phyloP scores from a whole-genome alignment of 148 eudicot species.

The Chenopodium formosanum region DNA sequence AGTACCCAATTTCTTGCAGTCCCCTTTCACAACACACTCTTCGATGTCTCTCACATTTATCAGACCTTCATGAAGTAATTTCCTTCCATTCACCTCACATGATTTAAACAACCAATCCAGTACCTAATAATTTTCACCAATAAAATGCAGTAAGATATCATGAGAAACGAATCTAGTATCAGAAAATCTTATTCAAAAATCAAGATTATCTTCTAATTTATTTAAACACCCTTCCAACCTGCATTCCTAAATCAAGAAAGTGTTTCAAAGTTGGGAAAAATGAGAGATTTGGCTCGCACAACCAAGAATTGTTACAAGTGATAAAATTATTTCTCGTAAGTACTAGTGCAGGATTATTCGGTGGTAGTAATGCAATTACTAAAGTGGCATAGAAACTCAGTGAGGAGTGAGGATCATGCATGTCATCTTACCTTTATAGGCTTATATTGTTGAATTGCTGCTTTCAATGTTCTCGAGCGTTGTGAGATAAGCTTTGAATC shows the following conservation, averaged over 20 bases:
- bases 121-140: conserved; percentile 38
- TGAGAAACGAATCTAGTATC: neutral
- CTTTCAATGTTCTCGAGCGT: conserved; percentile 69
- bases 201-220: neutral
- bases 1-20: conserved; percentile 63
- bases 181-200: neutral
- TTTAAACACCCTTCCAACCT: too few relatives aligned
- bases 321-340: neutral
- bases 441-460: conserved; percentile 53
- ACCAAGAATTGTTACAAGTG: neutral
- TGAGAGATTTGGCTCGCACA: neutral
- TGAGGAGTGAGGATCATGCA: neutral
- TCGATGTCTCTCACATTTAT: conserved; percentile 71
- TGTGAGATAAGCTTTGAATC: conserved; percentile 54
- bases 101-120: conserved; percentile 93
- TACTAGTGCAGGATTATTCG: neutral
- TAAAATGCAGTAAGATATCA: neutral
- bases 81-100: conserved; percentile 72
- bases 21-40: conserved; percentile 59
- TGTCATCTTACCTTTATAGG: conserved; percentile 56
- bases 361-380: neutral
- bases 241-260: neutral
- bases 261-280: neutral
- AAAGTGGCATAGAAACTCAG: neutral
- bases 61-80: conserved; percentile 63